Base-by-base conservation (phyloP, 306 rosid species). In the Gastrolobium villosum region DNA sequence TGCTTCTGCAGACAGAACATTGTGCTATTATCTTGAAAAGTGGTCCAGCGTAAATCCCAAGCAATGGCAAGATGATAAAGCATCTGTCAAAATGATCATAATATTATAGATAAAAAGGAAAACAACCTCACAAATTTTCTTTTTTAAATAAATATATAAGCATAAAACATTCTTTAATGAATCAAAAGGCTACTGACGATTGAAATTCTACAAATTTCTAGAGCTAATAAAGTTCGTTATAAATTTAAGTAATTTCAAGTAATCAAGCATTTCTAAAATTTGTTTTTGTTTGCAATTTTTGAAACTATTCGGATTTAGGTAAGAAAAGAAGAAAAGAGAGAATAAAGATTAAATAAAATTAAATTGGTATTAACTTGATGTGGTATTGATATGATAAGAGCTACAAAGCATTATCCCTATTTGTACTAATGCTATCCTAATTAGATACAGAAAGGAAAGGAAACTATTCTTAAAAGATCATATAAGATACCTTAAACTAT, bases 1-100 rank as follows among this genome's bases (percentile, higher is more conserved):
- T 63, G 89, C 83, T 81, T 81, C 54, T 61, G 81, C 14, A 57
- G 61, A 66, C 62, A 10, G 60, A 77, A 60, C 34, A 43, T 82
- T 68, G 73, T 45, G 59, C 81, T 77, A 46, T 78, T 87, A 77
- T 56, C 70, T 64, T 69, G 70, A 83, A 77, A 70, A 46, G 81
- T 75, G 56, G 84, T 80, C 98, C 97, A 94, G 68, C 93, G 96
- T 80, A 94, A 80, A 81, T 89, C 91, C 98, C 98, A 92, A 56
- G 97, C 91, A 86, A 86, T 80, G 66, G 94, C 94, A 64, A 94
- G 88, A 89, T 94, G 98, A 85, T 88, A 80, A 83, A 92, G 90
- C 79, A 94, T 89, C 98, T 94, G 86, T 26, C 40, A 7, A 72
- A 77, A 52, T 48, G 71, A 66, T 35, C 60, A 77, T 41, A 43